phyloP scores from a whole-genome alignment of 768 basidiomycete genomes.

The Udeniomyces megalosporus region DNA sequence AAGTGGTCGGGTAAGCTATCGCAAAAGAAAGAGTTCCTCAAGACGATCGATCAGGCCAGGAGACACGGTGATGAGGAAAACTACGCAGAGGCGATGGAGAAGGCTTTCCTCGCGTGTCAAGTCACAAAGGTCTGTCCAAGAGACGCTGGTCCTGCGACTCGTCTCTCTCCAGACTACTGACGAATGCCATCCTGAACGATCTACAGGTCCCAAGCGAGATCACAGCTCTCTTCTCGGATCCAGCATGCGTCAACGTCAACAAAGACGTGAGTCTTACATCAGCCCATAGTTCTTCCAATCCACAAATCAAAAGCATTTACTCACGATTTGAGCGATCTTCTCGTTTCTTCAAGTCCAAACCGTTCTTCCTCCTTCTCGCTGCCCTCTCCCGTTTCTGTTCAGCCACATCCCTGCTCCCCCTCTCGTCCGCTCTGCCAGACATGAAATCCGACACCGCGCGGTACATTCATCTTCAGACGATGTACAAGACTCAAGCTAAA shows the following conservation, averaged over 20 bases:
- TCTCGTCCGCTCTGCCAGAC: constrained; percentile 78
- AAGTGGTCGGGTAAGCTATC: constrained; percentile 32
- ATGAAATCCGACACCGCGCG: constrained; percentile 80
- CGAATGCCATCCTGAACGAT: not conserved
- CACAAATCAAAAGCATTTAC: no score
- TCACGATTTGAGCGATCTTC: not conserved
- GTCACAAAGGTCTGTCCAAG: constrained; percentile 34
- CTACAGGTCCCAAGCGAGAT: constrained; percentile 52
- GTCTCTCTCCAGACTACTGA: no score
- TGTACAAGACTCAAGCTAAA: constrained; percentile 60
- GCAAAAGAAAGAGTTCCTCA: constrained; percentile 68
- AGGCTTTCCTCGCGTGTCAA: constrained; percentile 38
- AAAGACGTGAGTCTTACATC: constrained; percentile 27
- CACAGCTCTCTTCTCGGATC: constrained; percentile 45
- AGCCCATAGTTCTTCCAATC: no score
- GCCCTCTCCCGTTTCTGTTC: constrained; percentile 49
- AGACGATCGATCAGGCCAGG: constrained; percentile 44
- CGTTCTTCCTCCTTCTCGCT: constrained; percentile 63
- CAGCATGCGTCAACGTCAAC: constrained; percentile 35
- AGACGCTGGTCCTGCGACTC: not conserved
- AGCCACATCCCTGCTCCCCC: constrained; percentile 46
- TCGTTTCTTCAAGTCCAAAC: constrained; percentile 33
- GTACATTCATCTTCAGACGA: constrained; percentile 67
- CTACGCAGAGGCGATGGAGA: constrained; percentile 81
- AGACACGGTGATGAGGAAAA: constrained; percentile 68